Conservation (phyloP, 805 yeast species). For the Zygotorulaspora florentina region DNA sequence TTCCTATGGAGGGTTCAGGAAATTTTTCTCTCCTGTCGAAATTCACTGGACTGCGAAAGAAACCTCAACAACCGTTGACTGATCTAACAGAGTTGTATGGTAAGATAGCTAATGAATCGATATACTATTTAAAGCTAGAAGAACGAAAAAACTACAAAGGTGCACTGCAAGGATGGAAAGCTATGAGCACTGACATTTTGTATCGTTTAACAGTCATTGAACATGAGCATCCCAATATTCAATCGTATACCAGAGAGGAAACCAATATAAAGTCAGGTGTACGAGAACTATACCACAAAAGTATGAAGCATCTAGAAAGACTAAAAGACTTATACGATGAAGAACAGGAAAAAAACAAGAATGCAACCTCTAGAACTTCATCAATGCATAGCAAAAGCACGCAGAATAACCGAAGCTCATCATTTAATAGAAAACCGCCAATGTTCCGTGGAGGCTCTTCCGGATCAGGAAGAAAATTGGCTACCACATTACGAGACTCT, state of each 20-base stretch:
- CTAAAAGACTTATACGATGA: conserved; percentile 23
- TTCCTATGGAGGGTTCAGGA: conserved; percentile 10
- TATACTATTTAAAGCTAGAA: conserved; percentile 55
- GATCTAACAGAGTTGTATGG: conserved; percentile 57
- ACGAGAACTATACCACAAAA: conserved; percentile 37
- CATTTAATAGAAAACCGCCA: conserved; percentile 20
- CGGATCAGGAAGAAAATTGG: conserved; percentile 24
- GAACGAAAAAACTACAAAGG: conserved; percentile 48
- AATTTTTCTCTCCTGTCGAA: conserved; percentile 17
- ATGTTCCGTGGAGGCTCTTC: conserved; percentile 11
- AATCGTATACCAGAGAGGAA: conserved; percentile 44
- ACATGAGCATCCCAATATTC: conserved; percentile 34
- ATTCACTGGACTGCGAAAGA: conserved; percentile 42
- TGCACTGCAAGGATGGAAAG: conserved; percentile 70
- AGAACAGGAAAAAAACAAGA: conserved; percentile 4
- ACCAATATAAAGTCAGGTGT: conserved; percentile 38
- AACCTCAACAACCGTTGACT: conserved; percentile 56
- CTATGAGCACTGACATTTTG: conserved; percentile 58
- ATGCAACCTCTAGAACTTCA: neutral
- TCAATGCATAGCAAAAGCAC: neutral
- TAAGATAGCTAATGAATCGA: conserved; percentile 56
- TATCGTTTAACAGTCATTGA: conserved; percentile 53
- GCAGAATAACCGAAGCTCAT: conserved; percentile 17
- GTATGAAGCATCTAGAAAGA: conserved; percentile 41
- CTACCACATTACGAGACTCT: conserved; percentile 34